Evolutionary conservation across 2,329 filamentous ascomycete species (phyloP).

Genomic region (Paracorniculantispora psalliotae): DNA sequence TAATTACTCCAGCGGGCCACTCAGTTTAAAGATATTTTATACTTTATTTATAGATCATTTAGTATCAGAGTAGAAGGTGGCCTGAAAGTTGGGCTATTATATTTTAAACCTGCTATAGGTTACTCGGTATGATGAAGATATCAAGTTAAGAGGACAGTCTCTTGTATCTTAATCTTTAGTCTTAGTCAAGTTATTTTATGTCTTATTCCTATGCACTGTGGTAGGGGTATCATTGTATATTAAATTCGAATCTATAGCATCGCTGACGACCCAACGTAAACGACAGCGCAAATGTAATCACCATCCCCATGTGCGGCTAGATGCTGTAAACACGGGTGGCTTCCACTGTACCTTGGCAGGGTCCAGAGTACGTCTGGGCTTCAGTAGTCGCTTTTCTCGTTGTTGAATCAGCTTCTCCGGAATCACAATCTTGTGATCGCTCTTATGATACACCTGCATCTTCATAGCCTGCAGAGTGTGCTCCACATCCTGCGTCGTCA

Average conservation of each 20-base stretch:
- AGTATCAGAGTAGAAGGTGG: too few species aligned
- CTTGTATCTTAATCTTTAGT: too few species aligned
- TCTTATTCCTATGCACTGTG: not conserved
- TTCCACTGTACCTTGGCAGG: slow-evolving; percentile 84
- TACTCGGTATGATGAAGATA: too few species aligned
- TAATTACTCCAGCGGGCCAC: too few species aligned
- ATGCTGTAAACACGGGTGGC: slow-evolving; percentile 88
- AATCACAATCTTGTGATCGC: slow-evolving; percentile 92
- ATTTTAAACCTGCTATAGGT: too few species aligned
- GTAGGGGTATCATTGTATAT: slow-evolving; percentile 7
- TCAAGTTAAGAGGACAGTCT: too few species aligned
- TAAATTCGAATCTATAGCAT: not conserved
- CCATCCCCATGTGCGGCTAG: slow-evolving; percentile 93
- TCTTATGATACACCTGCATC: slow-evolving; percentile 94
- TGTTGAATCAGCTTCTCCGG: slow-evolving; percentile 77
- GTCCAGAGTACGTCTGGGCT: slow-evolving; percentile 72
- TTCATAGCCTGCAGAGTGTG: slow-evolving; percentile 90
- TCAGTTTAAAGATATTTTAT: too few species aligned
- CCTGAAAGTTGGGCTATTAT: too few species aligned
- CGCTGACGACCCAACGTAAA: not conserved
- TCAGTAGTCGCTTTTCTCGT: slow-evolving; percentile 73
- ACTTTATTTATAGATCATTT: too few species aligned
- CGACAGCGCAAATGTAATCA: slow-evolving; percentile 33
- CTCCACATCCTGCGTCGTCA: slow-evolving; percentile 97
- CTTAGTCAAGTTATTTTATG: too few species aligned